Base-by-base conservation (phyloP, 352 stramenopile genomes). In the Pythium insidiosum region DNA sequence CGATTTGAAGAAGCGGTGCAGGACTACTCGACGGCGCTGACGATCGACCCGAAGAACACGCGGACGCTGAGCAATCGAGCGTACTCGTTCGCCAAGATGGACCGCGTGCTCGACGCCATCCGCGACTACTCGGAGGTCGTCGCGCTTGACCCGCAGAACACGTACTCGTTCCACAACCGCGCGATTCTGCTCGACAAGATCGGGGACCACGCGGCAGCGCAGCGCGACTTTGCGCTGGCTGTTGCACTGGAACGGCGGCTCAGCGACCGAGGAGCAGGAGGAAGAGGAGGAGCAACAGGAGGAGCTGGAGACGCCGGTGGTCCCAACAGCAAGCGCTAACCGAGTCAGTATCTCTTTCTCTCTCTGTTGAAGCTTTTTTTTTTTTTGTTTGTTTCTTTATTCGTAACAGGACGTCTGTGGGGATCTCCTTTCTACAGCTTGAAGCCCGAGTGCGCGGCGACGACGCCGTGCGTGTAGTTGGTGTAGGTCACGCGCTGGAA, bases 401-500 rank as follows among this genome's bases (percentile, higher is more conserved):
- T n/a, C n/a, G n/a, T n/a, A n/a, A 4, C 23, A n/a, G 40, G 24
- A 16, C 15, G 9, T n/a, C 29, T 25, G 40, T 15, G 20, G 24
- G 13, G 37, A n/a, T 18, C 37, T 9, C 6, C 18, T 34, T 24
- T 62, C 50, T 87, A 94, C 28, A 95, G 73, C 69, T 97, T 97
- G 67, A 96, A 99, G 31, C 95, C 95, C 49, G 94, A 97, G 73
- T 99, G 96, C 23, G 98, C 78, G 19, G 96, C 95, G 22, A 98
- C 95, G 46, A 99, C 96, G 42, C 97, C 97, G 47, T 95, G 83
- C 18, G 94, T 99, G 58, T 98, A 92, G 69, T 99, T 98, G 41
- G 81, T 92, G 71, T 98, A 98, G 23, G 79, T 82, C 33, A 95
- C 77, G 54, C 66, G 66, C 53, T 92, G 56, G 68, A 99, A 98